phyloP scores from a whole-genome alignment of 169 alveolate species.

The Fabrea salina region DNA sequence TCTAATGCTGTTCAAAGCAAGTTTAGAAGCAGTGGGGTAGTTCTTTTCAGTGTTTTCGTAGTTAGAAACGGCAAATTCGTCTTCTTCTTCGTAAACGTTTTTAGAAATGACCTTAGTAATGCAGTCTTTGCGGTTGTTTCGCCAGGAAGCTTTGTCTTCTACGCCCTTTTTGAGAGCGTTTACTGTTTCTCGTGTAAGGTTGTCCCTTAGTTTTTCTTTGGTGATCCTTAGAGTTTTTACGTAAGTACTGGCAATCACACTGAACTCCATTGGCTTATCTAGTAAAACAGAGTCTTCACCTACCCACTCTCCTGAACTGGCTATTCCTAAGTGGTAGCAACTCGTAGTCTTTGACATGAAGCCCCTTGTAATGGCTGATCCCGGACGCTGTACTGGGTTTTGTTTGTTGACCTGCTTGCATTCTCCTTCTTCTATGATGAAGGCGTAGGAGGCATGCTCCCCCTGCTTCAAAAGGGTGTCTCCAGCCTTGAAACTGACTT shows the following conservation, averaged over 20 bases:
- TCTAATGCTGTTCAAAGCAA: neutral
- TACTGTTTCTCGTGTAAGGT: neutral
- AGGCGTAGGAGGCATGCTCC: neutral
- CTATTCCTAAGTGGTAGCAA: neutral
- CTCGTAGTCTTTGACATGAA: conserved; percentile 22
- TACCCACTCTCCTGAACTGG: conserved; percentile 5
- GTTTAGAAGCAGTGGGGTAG: conserved; percentile 26
- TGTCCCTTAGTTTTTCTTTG: conserved; percentile 13
- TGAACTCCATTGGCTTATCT: conserved; percentile 6
- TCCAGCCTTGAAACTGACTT: neutral
- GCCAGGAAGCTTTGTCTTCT: neutral
- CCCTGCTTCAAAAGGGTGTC: conserved; percentile 4
- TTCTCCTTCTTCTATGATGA: conserved; percentile 27
- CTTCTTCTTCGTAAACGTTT: neutral
- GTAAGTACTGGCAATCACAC: neutral
- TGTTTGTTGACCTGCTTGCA: neutral
- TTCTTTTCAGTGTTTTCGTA: conserved; percentile 16
- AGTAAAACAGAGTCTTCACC: conserved; percentile 33
- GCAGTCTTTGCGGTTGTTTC: neutral
- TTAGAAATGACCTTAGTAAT: neutral
- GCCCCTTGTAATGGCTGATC: conserved; percentile 1
- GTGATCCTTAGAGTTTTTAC: conserved; percentile 1
- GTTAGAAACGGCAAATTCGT: neutral
- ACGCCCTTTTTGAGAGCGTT: neutral
- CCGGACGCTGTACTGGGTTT: neutral